Percentiles rank a stretch among this genome's conserved stretches.
phyloP scores from a whole-genome alignment of 2,329 filamentous ascomycete species.

The Alternaria triticina region DNA sequence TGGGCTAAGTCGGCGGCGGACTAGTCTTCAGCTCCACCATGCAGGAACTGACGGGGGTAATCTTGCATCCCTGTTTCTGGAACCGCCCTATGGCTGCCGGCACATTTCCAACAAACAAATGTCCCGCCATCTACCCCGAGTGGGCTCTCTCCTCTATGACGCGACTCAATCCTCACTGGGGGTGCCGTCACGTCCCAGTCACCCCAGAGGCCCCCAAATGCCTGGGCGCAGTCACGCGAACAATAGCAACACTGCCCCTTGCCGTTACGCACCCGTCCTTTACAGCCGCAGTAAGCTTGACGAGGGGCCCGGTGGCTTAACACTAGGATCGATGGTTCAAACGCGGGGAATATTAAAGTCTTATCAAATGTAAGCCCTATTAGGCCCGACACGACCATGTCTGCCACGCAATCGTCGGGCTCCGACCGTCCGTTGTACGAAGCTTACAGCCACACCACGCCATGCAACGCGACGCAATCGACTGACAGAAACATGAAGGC shows the following conservation, averaged over 20 bases:
- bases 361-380: not conserved
- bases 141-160: not conserved
- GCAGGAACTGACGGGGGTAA: constrained; percentile 21
- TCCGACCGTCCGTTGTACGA: not conserved
- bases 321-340: not conserved
- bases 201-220: not conserved
- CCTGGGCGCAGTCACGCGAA: not conserved
- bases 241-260: constrained; percentile 14
- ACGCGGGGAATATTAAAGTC: not conserved
- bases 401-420: not conserved
- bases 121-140: constrained; percentile 3
- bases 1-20: constrained; percentile 8
- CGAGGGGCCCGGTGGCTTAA: not conserved
- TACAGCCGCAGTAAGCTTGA: not conserved
- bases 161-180: not conserved
- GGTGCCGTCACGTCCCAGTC: not conserved
- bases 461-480: not conserved
- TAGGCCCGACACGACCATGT: not conserved
- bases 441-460: not conserved
- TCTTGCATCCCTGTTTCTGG: constrained; percentile 16
- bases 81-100: constrained; percentile 22
- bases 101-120: constrained; percentile 15
- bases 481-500: not conserved
- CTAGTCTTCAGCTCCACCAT: constrained; percentile 21
- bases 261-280: not conserved